phyloP scores from a whole-genome alignment of 768 basidiomycete species.

The Saitozyma podzolica region DNA sequence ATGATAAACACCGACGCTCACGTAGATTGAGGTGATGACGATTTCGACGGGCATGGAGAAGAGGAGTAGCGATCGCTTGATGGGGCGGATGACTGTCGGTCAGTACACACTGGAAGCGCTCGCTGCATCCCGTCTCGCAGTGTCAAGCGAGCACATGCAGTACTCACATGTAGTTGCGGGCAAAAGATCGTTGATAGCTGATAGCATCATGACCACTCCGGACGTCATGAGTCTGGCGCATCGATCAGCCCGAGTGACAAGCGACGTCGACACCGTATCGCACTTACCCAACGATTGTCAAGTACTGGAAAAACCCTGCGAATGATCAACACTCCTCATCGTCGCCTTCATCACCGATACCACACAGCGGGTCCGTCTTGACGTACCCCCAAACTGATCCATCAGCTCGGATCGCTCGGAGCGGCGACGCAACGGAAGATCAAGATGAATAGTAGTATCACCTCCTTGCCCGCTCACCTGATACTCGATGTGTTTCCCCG shows the following conservation, averaged over 20 bases:
- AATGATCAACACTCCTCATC: not conserved
- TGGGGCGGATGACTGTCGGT: conserved; percentile 52
- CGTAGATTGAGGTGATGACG: conserved; percentile 64
- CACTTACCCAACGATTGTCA: conserved; percentile 74
- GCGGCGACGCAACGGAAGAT: not conserved
- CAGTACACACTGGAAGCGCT: conserved; percentile 3
- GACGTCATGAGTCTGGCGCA: conserved; percentile 52
- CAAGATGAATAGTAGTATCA: not conserved
- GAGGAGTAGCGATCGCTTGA: conserved; percentile 65
- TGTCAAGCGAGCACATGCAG: not conserved
- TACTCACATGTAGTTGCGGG: conserved; percentile 54
- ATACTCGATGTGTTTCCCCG: conserved; percentile 26
- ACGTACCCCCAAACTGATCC: conserved; percentile 43
- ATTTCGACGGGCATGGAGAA: conserved; percentile 66
- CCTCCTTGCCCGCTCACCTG: conserved; percentile 32
- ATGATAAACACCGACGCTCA: conserved; percentile 11
- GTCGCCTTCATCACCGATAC: not conserved
- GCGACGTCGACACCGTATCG: not conserved
- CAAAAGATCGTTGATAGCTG: conserved; percentile 55
- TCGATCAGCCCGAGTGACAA: not conserved
- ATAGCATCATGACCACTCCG: conserved; percentile 56
- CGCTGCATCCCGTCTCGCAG: not conserved
- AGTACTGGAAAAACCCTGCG: conserved; percentile 65
- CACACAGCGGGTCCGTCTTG: not conserved
- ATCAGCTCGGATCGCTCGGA: conserved; percentile 6